Base-by-base conservation (phyloP, 1,139 yeast species). In the Taphrina betulina region DNA sequence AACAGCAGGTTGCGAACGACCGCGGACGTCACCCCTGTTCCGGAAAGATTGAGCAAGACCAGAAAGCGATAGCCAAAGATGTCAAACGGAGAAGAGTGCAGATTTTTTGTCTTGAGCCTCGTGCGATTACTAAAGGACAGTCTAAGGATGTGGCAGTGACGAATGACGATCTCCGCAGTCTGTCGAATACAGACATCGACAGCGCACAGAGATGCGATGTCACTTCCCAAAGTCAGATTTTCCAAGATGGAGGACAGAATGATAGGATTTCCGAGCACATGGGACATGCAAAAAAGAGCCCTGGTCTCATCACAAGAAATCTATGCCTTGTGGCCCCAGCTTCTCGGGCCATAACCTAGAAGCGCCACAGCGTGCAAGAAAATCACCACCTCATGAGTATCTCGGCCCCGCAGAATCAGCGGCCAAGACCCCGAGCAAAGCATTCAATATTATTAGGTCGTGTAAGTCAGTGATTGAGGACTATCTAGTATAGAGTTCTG, bases 221-320 rank as follows among this genome's bases (percentile, higher is more conserved):
- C 52, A 5, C 23, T 34, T 5, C 26, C 52, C 3, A 31, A 35
- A 8, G 34, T 34, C 16, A 34, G 17, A 17, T 45, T 34, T 3
- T 23, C 20, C 24, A 45, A 24, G 1, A 45, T 23, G 2, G 52
- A 33, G 26, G 20, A 17, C 16, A 45, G 31, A 5, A 35, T 4
- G 23, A 45, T 35, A n/a, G 52, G 41, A 17, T 45, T 45, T 8
- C 41, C 42, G 24, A 45, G 33, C 5, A 45, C 23, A 22, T 17
- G 19, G 4, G 50, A 31, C 50, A 43, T 43, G 14, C 19, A 7
- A 29, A n/a, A n/a, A n/a, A n/a, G n/a, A n/a, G n/a, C n/a, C 12
- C 31, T n/a, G 31, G n/a, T 10, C n/a, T n/a, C n/a, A n/a, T n/a
- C n/a, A n/a, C n/a, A n/a, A n/a, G n/a, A n/a, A n/a, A n/a, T n/a